These are phyloP conservation scores for Synchytrium microbalum DNA, from an alignment of 371 early-diverging fungal species.

Conservation along the genomic window DNA sequence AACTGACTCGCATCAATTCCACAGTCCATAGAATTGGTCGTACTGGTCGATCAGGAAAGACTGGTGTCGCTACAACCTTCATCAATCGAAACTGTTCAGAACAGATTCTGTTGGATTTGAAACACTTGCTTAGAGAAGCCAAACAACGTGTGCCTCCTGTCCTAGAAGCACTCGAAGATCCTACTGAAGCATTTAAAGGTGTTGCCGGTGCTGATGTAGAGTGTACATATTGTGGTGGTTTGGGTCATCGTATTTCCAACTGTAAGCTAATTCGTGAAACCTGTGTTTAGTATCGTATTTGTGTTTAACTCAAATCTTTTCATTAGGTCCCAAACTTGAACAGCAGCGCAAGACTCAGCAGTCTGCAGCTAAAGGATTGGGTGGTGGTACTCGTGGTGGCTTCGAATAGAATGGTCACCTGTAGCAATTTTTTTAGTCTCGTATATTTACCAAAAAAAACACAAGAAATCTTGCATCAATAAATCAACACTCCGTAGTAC, in stretches of 20 bases:
- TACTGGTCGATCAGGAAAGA: constrained; percentile 91
- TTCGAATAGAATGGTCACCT: no score
- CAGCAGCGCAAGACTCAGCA: constrained; percentile 8
- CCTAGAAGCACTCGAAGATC: constrained; percentile 77
- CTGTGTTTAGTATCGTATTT: constrained; percentile 1
- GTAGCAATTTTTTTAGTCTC: no score
- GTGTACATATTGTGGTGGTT: constrained; percentile 90
- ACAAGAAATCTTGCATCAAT: no score
- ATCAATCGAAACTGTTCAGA: constrained; percentile 88
- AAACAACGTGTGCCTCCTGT: constrained; percentile 89
- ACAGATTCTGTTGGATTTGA: constrained; percentile 83
- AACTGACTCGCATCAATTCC: constrained; percentile 72
- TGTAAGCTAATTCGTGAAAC: constrained; percentile 48
- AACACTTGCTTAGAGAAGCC: constrained; percentile 86
- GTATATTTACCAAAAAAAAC: no score
- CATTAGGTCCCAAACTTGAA: constrained; percentile 17
- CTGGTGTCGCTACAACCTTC: constrained; percentile 87
- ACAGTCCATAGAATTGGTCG: constrained; percentile 93
- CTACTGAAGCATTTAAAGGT: constrained; percentile 66
- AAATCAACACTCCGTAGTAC: no score
- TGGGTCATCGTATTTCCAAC: constrained; percentile 87
- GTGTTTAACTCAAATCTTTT: background rate
- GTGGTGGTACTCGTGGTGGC: background rate
- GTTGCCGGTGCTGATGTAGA: constrained; percentile 59
- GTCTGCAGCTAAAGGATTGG: background rate